Evolutionary conservation across 495 filamentous ascomycete species (phyloP), one percentile per base, ranked within the genome.

Genomic region (Tuber indicum): DNA sequence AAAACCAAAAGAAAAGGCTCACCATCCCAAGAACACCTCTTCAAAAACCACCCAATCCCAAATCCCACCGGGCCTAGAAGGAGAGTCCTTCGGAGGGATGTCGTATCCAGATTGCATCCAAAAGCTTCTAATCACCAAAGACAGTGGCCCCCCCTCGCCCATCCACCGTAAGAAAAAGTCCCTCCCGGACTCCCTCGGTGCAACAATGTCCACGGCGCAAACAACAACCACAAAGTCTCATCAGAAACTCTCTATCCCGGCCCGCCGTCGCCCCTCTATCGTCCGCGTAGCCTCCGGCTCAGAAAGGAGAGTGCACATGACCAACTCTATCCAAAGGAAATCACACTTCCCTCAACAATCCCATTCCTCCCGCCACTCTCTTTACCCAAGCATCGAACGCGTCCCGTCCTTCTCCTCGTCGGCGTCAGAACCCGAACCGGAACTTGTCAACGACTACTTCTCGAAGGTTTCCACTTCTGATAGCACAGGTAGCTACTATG

Each of bases 261-360:
- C 36, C 5, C 58, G 58, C 58, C 58, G 26, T 5, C 58, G 58
- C 17, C 26, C 26, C 26, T 66, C 58, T 14, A 66, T 17, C n/a
- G 26, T 36, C 58, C 58, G 58, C 1, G n/a, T 36, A 32, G 58
- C 58, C 14, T 14, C 58, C 26, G 26, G 58, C 58, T 36, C 58
- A 66, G 58, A 66, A 66, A 32, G 58, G 14, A 66, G 9, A 36
- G 58, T 66, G n/a, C 58, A 66, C n/a, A 36, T 66, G 26, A 26
- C 58, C 58, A 66, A 36, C 58, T 66, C 58, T 66, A 26, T 23
- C 26, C 58, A 66, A 66, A 66, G 58, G 58, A 66, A 66, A 66
- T 66, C 58, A 0, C 58, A 36, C 58, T 17, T 66, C 26, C 26
- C 58, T 16, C 58, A 66, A 7, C 58, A 66, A 66, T 36, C 58